These are phyloP conservation scores for Annona cherimola DNA, from an alignment of 164 flowering plant genomes.

Conservation along the genomic window DNA sequence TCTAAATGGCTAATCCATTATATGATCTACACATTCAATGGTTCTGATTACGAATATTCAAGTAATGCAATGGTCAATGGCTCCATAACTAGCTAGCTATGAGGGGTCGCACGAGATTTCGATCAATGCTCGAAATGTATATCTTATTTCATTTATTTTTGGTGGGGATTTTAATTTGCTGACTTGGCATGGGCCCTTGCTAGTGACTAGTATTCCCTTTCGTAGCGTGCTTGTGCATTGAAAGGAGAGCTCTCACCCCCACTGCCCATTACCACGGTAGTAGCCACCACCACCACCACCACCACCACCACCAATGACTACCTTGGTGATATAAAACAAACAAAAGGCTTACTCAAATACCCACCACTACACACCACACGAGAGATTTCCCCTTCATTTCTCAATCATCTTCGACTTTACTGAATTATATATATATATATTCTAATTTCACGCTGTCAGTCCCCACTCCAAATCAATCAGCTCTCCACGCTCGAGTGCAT, in stretches of 20 bases:
- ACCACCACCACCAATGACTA: slow-evolving; percentile 19
- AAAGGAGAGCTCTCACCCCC: slow-evolving; percentile 56
- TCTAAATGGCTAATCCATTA: not conserved
- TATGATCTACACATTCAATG: not conserved
- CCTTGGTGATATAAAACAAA: not conserved
- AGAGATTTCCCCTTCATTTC: slow-evolving; percentile 69
- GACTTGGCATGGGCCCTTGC: slow-evolving; percentile 20
- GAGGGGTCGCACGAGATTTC: no score
- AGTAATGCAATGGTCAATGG: no score
- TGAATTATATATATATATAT: slow-evolving; percentile 18
- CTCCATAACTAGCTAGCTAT: no score
- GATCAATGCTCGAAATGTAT: no score
- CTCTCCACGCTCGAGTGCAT: slow-evolving; percentile 18
- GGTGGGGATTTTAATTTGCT: not conserved
- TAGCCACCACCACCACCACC: not conserved
- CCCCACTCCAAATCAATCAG: slow-evolving; percentile 26
- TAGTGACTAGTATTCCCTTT: slow-evolving; percentile 28
- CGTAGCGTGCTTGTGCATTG: slow-evolving; percentile 50
- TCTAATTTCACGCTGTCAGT: slow-evolving; percentile 12
- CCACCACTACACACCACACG: slow-evolving; percentile 48
- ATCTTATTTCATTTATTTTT: no score
- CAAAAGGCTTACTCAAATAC: slow-evolving; percentile 8
- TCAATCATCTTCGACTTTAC: slow-evolving; percentile 67
- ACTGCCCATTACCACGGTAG: no score
- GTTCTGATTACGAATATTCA: not conserved